Evolutionary conservation across 495 filamentous ascomycete species (phyloP).

Genomic region (Penicillium turbatum): DNA sequence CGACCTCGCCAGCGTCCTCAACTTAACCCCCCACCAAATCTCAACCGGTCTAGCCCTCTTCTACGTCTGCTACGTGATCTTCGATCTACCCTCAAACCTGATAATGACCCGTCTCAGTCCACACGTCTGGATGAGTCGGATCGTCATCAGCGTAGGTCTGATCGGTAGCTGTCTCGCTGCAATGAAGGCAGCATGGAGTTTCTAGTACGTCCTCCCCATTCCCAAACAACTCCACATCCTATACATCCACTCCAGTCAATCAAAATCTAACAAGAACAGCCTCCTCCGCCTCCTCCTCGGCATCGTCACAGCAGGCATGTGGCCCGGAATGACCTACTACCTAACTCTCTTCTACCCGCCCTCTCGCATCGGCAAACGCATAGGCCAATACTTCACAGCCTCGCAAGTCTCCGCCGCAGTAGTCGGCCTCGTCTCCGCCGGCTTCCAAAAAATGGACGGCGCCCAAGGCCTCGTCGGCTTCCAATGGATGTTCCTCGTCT

Average conservation of each 20-base stretch:
- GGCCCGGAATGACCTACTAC: slow-evolving; percentile 94
- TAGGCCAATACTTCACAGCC: slow-evolving; percentile 86
- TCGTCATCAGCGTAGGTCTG: slow-evolving; percentile 81
- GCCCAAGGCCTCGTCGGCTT: slow-evolving; percentile 72
- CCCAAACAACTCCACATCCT: not conserved
- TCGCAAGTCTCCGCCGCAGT: slow-evolving; percentile 86
- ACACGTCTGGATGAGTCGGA: slow-evolving; percentile 88
- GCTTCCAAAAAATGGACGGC: slow-evolving; percentile 89
- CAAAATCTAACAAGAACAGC: slow-evolving; percentile 37
- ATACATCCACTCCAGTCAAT: not conserved
- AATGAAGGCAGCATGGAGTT: slow-evolving; percentile 76
- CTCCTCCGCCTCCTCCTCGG: slow-evolving; percentile 82
- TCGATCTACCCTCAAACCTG: slow-evolving; percentile 85
- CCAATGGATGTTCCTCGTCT: slow-evolving; percentile 94
- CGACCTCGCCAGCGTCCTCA: slow-evolving; percentile 62
- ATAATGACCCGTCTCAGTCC: slow-evolving; percentile 82
- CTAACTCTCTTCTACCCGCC: slow-evolving; percentile 90
- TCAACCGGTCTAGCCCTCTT: slow-evolving; percentile 82
- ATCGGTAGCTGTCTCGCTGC: slow-evolving; percentile 79
- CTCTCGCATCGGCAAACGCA: slow-evolving; percentile 77
- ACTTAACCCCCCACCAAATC: slow-evolving; percentile 66
- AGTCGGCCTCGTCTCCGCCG: slow-evolving; percentile 83
- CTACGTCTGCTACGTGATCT: slow-evolving; percentile 86
- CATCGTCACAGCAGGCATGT: slow-evolving; percentile 87
- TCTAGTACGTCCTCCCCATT: slow-evolving; percentile 57